Base-by-base conservation (phyloP, 768 basidiomycete species). In the Cubamyces lactineus region DNA sequence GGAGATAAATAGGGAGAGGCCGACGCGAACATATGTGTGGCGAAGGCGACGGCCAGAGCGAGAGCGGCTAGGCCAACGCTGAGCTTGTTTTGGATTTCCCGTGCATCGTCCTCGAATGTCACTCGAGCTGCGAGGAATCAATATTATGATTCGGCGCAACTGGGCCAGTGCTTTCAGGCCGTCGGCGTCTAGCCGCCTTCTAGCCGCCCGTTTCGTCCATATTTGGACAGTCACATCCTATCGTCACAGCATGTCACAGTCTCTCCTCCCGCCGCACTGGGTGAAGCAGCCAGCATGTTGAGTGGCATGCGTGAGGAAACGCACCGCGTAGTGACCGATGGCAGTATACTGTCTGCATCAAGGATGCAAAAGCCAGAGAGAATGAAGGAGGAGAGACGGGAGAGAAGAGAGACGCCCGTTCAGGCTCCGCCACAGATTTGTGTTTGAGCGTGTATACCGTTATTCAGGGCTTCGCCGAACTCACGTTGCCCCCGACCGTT, bases 361-460 rank as follows among this genome's bases (percentile, higher is more conserved):
- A n/a, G 48, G 8, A 7, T 0, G 11, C n/a, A n/a, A 6, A 42
- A 30, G 23, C 16, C 13, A 30, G 42, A 28, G 48, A 6, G 40
- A 19, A 19, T n/a, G 28, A 19, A 16, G 19, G 40, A 40, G 38
- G 40, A 16, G 57, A 43, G 30, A n/a, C n/a, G 46, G 12, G 21
- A 57, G 55, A 17, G 52, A 17, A 23, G 17, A 58, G 42, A 63
- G 60, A 52, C 53, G 61, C 42, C 57, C 53, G 62, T 63, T 62
- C 41, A 65, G 55, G 63, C 63, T 68, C 67, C 67, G 67, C 67
- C 61, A 64, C 63, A 51, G 59, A 67, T 60, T 61, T 64, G 63
- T 67, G 67, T 67, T 64, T 67, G 67, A 62, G 62, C 57, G 60
- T 68, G 67, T 68, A 63, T 68, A 61, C 62, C 62, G 57, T 59